These are phyloP conservation scores for Fusarium mangiferae DNA, from an alignment of 2,329 filamentous ascomycete genomes.

Conservation along the genomic window DNA sequence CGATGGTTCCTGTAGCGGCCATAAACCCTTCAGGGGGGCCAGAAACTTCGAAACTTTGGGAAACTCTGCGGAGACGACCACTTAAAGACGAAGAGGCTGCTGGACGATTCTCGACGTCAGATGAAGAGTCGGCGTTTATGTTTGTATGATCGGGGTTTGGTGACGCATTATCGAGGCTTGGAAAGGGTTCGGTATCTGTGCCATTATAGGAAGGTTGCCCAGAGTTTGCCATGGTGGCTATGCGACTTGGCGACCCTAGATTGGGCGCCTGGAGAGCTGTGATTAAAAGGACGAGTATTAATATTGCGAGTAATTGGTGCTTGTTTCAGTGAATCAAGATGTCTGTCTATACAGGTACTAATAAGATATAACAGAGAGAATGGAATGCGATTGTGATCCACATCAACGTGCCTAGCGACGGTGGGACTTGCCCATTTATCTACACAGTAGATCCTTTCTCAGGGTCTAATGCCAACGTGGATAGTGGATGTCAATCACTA, in stretches of 20 bases:
- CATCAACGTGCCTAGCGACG: slow-evolving; percentile 22
- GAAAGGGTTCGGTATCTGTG: slow-evolving; percentile 43
- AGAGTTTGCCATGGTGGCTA: slow-evolving; percentile 27
- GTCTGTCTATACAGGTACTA: not conserved
- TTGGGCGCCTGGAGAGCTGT: not conserved
- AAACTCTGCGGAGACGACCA: slow-evolving; percentile 47
- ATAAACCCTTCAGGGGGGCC: slow-evolving; percentile 59
- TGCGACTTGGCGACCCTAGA: slow-evolving; percentile 7
- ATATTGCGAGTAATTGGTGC: not conserved
- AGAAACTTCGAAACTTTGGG: slow-evolving; percentile 56
- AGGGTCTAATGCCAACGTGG: not conserved
- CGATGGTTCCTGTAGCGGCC: slow-evolving; percentile 58
- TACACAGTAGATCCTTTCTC: not conserved
- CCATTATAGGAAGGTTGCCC: slow-evolving; percentile 31
- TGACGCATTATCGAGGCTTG: slow-evolving; percentile 37
- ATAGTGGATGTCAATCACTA: not conserved
- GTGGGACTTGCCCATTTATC: slow-evolving; percentile 27
- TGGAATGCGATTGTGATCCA: slow-evolving; percentile 22
- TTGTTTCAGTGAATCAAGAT: not conserved
- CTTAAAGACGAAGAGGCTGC: slow-evolving; percentile 48
- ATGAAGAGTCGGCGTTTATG: slow-evolving; percentile 7
- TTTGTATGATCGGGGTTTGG: slow-evolving; percentile 22
- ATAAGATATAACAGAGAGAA: slow-evolving; percentile 2
- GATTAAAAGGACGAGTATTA: slow-evolving; percentile 2
- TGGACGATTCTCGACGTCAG: slow-evolving; percentile 37